Evolutionary conservation across 768 basidiomycete species (phyloP), one percentile per base, ranked within the genome.

Genomic region (Favolaschia claudopus): DNA sequence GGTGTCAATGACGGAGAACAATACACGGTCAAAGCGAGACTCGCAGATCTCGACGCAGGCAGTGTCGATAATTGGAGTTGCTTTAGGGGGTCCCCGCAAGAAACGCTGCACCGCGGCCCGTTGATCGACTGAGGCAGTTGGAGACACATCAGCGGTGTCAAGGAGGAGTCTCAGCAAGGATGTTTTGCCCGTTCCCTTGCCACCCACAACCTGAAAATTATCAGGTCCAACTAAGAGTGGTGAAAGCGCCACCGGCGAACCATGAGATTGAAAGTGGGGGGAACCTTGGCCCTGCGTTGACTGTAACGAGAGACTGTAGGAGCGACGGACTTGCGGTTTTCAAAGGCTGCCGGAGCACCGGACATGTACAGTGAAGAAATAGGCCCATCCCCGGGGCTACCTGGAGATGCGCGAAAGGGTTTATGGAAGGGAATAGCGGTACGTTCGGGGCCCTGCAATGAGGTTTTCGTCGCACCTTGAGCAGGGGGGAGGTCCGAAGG

Each of bases 211-310:
- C 92, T 93, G 62, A 12, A 19, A 36, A 45, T n/a, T n/a, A n/a
- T n/a, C 24, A 36, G 17, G 33, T 62, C 25, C 34, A 55, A 49
- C 48, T 58, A 58, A 61, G 28, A 52, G 29, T 43, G 51, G 24
- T 37, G 36, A 42, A 46, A 50, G 40, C 31, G 62, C 33, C 17
- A 25, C 55, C 27, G 33, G 67, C 80, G 55, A 63, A 92, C 92
- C 92, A 94, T 93, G 49, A 95, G 75, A 69, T 95, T 95, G 77
- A 95, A 93, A 3, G 91, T 91, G 7, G 92, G 89, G 14, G 91
- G 82, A 15, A 83, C 73, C 55, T 88, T 83, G 62, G 79, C 77
- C 66, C 89, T 83, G 67, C 88, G 83, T 69, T 91, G 89, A 64
- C 82, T 83, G 54, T 84, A 79, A 64, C 85, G 83, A 56, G 77